These are phyloP conservation scores for Datura wrightii DNA, from an alignment of 257 asterid species.

Conservation along the genomic window DNA sequence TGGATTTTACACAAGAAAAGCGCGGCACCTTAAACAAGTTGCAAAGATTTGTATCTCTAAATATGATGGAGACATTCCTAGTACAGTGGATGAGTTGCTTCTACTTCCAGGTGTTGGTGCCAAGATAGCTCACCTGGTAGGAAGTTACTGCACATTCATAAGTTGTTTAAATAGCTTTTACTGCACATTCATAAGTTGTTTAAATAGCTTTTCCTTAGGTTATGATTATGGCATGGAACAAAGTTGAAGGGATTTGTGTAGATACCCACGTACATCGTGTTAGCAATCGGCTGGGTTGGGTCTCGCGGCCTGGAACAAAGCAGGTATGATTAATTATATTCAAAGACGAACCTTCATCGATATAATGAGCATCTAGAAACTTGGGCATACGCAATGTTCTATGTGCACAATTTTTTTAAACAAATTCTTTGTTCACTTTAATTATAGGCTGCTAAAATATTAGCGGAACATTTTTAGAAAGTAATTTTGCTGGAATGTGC, in stretches of 20 bases:
- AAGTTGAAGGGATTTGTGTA: conserved; percentile 97
- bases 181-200: neutral
- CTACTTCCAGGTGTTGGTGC: conserved; percentile 98
- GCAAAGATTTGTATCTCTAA: conserved; percentile 71
- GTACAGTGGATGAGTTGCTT: conserved; percentile 78
- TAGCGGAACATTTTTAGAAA: neutral
- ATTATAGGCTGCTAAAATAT: neutral
- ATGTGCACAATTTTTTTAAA: neutral
- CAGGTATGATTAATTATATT: conserved; percentile 52
- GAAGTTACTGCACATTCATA: neutral
- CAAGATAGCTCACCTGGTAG: conserved; percentile 98
- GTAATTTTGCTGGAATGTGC: neutral
- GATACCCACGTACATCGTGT: conserved; percentile 98
- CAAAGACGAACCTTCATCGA: neutral
- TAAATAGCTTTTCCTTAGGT: conserved; percentile 50
- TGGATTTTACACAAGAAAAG: conserved; percentile 93
- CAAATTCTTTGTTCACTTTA: neutral
- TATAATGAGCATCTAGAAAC: neutral
- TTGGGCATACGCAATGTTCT: neutral
- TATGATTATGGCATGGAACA: conserved; percentile 93
- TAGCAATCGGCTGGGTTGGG: conserved; percentile 96
- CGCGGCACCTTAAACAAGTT: conserved; percentile 81
- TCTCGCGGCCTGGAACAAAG: conserved; percentile 73
- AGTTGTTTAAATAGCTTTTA: neutral
- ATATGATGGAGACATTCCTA: conserved; percentile 89